Evolutionary conservation across 1,139 yeast species (phyloP), one percentile per base, ranked within the genome.

Genomic region (Lodderomyces parapsilosis): DNA sequence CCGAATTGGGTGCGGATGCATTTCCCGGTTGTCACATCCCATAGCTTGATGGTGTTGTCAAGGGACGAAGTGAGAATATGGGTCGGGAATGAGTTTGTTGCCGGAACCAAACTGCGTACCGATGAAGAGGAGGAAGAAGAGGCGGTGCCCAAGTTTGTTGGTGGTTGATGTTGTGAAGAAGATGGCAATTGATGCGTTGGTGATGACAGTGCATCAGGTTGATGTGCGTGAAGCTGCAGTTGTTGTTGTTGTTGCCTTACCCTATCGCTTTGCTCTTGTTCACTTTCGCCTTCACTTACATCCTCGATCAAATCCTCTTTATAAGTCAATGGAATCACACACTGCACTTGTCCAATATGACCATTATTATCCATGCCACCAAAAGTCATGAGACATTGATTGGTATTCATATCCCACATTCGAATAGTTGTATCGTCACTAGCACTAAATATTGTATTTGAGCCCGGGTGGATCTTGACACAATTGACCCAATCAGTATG

Each of bases 1-100:
- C 99, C 99, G 66, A 91, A 91, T 60, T 93, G 91, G 0, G 99
- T 91, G 45, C 97, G 75, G 15, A 89, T 80, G 58, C 98, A 91
- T 60, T 81, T 80, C 3, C 97, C 97, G 0, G 94, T 80, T 49
- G 74, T 73, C 28, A 90, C 84, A 55, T 90, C 95, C 98, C 98
- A 93, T 39, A 93, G 66, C 61, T 91, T 90, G 59, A 93, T 89
- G 11, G 98, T 91, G 62, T 90, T 91, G 63, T 93, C 99, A 43
- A 93, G 70, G 0, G 97, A 89, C 7, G 95, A 89, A 0, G 96
- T 85, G 31, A 93, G 65, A 42, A 93, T 63, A 63, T 91, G 96
- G 0, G 96, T 86, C 7, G 97, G 96, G 45, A 67, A 32, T 5
- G 36, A 20, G 28, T 17, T 34, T 20, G 37, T 34, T n/a, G 37